phyloP scores from a whole-genome alignment of 495 filamentous ascomycete genomes.

The Podospora pseudocomata region DNA sequence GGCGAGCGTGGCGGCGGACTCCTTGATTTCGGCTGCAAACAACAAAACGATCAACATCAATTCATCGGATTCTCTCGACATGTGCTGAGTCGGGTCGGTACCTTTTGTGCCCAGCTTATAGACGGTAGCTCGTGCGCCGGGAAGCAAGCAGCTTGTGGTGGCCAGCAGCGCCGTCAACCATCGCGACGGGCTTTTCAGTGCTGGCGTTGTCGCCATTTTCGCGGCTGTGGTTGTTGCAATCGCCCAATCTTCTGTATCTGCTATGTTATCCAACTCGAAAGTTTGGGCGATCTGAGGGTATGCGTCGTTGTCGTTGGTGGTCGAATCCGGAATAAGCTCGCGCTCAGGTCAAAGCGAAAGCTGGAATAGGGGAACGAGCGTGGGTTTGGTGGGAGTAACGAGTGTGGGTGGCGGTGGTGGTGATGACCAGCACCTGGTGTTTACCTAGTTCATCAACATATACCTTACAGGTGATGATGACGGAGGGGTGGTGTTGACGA shows the following conservation, averaged over 20 bases:
- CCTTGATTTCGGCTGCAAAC: conserved; percentile 55
- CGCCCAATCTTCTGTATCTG: neutral
- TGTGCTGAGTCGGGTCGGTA: conserved; percentile 6
- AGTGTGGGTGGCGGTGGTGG: neutral
- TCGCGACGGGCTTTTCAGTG: conserved; percentile 10
- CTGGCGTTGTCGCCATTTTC: conserved; percentile 12
- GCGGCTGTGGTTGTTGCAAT: neutral
- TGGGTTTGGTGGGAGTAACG: neutral
- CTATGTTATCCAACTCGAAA: neutral
- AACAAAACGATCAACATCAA: conserved; percentile 12
- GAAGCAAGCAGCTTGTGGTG: conserved; percentile 17
- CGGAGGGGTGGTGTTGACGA: conserved; percentile 13
- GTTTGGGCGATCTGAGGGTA: neutral
- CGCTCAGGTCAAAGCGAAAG: neutral
- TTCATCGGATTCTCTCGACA: neutral
- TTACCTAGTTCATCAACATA: neutral
- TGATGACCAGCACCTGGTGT: neutral
- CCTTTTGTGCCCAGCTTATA: conserved; percentile 29
- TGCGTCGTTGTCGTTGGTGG: too few relatives aligned
- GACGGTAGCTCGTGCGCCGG: conserved; percentile 21
- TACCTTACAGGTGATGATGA: neutral
- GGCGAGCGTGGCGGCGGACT: conserved; percentile 58
- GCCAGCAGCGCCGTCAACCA: conserved; percentile 26
- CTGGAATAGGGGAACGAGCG: conserved; percentile 1
- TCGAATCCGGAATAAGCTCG: neutral